These are phyloP conservation scores for Mycena olivaceomarginata DNA, from an alignment of 768 basidiomycete genomes.

Conservation along the genomic window DNA sequence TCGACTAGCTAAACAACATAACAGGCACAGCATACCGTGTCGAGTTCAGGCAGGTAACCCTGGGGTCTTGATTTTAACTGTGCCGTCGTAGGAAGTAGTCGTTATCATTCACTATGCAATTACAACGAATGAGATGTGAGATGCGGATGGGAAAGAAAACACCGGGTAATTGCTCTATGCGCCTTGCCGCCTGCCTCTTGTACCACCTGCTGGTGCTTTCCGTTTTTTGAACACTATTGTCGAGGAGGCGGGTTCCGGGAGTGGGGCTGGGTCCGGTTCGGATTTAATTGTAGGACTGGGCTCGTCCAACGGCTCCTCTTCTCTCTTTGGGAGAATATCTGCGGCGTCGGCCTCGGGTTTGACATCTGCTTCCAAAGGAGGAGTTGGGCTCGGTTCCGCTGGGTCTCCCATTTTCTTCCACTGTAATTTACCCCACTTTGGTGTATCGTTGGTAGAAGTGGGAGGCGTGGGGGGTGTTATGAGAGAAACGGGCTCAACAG, in stretches of 20 bases:
- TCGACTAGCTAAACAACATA: not conserved
- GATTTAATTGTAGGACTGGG: conserved; percentile 22
- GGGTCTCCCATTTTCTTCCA: conserved; percentile 50
- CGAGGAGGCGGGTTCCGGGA: conserved; percentile 16
- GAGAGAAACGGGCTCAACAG: conserved; percentile 41
- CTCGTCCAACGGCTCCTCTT: conserved; percentile 27
- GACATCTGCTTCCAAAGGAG: not conserved
- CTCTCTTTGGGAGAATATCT: conserved; percentile 15
- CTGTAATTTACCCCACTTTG: conserved; percentile 58
- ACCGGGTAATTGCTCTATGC: conserved; percentile 19
- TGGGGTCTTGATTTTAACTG: conserved; percentile 79
- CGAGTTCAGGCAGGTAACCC: conserved; percentile 84
- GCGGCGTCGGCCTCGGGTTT: conserved; percentile 20
- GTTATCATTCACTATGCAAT: not conserved
- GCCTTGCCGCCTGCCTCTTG: conserved; percentile 44
- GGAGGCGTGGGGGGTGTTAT: conserved; percentile 23
- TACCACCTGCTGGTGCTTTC: conserved; percentile 49
- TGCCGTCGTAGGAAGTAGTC: conserved; percentile 29
- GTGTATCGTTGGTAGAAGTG: conserved; percentile 30
- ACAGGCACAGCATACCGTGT: conserved; percentile 80
- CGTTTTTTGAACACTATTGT: conserved; percentile 56
- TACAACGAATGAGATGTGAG: conserved; percentile 11
- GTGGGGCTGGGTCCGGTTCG: conserved; percentile 27
- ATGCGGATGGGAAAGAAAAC: conserved; percentile 7
- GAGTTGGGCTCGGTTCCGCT: not conserved